These are phyloP conservation scores for Trametes punicea DNA, from an alignment of 768 basidiomycete genomes.

Conservation along the genomic window DNA sequence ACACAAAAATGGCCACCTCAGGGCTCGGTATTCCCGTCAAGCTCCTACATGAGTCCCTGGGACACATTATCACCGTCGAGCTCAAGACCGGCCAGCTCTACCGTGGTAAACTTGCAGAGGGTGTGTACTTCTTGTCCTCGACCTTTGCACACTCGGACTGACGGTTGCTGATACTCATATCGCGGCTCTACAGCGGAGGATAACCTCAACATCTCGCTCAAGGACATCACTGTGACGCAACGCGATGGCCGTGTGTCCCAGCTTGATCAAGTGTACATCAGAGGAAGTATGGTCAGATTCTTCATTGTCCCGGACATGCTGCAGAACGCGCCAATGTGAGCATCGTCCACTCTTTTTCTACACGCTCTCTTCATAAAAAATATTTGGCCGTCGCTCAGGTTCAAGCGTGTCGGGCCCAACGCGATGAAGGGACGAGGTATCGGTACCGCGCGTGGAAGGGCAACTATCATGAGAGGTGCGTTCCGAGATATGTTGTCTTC, in stretches of 20 bases:
- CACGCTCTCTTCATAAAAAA: neutral
- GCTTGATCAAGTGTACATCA: constrained; percentile 97
- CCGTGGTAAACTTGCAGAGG: constrained; percentile 95
- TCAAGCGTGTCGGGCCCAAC: constrained; percentile 97
- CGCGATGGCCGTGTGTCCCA: constrained; percentile 98
- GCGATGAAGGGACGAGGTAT: constrained; percentile 99
- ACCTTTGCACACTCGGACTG: neutral
- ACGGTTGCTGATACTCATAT: constrained; percentile 16
- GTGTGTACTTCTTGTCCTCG: constrained; percentile 40
- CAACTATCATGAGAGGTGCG: constrained; percentile 96
- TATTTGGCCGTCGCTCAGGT: constrained; percentile 53
- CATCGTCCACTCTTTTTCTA: constrained; percentile 19
- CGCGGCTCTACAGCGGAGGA: constrained; percentile 77
- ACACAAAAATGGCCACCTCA: constrained; percentile 39
- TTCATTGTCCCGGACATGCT: constrained; percentile 99
- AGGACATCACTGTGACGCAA: constrained; percentile 95
- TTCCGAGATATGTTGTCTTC: constrained; percentile 17
- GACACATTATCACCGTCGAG: constrained; percentile 97
- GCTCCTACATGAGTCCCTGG: constrained; percentile 92
- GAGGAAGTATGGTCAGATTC: constrained; percentile 97
- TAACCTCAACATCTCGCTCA: constrained; percentile 93
- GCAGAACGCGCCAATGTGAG: constrained; percentile 97
- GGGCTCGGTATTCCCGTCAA: constrained; percentile 94
- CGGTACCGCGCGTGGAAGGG: constrained; percentile 97
- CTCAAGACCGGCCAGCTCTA: constrained; percentile 97